A percentile compares a stretch with the other conserved stretches of the same genome.
Evolutionary conservation across 2,329 filamentous ascomycete species (phyloP).

Genomic region (Aspergillus quadrilineatus): DNA sequence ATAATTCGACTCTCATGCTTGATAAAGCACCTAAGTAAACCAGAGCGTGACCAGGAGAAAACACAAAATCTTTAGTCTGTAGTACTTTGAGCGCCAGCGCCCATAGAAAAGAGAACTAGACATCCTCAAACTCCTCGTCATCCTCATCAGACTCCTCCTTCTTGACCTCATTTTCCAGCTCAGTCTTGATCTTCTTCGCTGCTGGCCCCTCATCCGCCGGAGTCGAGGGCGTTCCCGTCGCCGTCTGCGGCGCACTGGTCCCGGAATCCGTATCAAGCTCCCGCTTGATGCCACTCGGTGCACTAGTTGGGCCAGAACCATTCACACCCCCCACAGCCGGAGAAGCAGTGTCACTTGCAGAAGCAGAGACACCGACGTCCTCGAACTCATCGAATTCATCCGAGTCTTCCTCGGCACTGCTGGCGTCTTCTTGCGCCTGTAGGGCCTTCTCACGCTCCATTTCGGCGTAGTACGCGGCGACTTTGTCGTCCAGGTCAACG

Average conservation of each 20-base stretch:
- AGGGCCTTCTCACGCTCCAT: constrained; percentile 46
- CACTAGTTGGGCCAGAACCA: constrained; percentile 27
- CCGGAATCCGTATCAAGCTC: constrained; percentile 41
- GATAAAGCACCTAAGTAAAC: no score
- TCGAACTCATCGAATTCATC: constrained; percentile 47
- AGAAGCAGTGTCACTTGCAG: constrained; percentile 38
- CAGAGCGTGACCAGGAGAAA: background rate
- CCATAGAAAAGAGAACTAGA: constrained; percentile 24
- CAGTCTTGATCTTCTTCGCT: constrained; percentile 46
- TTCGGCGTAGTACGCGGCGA: constrained; percentile 48
- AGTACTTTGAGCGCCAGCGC: constrained; percentile 23
- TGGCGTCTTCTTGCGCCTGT: constrained; percentile 43
- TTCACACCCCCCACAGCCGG: constrained; percentile 25
- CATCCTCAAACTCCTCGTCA: constrained; percentile 47
- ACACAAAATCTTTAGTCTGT: background rate
- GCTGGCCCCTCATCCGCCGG: constrained; percentile 41
- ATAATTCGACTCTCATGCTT: no score
- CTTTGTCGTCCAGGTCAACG: constrained; percentile 47
- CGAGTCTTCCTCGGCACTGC: constrained; percentile 41
- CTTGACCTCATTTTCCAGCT: constrained; percentile 18
- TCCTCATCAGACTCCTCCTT: constrained; percentile 45
- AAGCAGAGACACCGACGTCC: constrained; percentile 40
- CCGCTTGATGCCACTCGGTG: constrained; percentile 36
- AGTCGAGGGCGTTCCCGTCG: constrained; percentile 37
- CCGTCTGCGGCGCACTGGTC: constrained; percentile 40